Conservation (phyloP, 306 rosid genomes). For the Glycine soja region DNA sequence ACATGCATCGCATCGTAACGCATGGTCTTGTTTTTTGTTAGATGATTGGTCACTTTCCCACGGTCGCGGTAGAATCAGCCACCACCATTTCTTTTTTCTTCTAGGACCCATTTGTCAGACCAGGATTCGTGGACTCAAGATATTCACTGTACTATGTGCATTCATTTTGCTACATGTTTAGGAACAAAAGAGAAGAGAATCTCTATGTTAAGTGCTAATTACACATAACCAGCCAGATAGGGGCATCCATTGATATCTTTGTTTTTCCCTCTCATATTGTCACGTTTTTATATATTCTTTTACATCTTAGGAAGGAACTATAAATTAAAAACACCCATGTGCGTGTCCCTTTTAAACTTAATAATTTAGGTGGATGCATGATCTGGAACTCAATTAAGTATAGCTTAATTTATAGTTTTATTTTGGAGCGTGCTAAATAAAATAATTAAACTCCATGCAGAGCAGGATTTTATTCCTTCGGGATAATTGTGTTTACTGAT, state of each 20-base stretch:
- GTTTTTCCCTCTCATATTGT: background rate
- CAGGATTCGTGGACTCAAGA: background rate
- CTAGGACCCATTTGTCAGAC: slow-evolving; percentile 5
- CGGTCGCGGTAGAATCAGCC: background rate
- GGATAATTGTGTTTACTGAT: background rate
- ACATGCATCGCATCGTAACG: no score
- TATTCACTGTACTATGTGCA: background rate
- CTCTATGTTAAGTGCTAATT: background rate
- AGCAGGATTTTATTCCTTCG: background rate
- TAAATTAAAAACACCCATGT: background rate
- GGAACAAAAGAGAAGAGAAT: slow-evolving; percentile 2
- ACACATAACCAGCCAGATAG: background rate
- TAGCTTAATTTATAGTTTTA: background rate
- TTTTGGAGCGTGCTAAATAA: background rate
- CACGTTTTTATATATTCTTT: background rate
- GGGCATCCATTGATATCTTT: background rate
- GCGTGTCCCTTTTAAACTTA: background rate
- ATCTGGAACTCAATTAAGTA: background rate
- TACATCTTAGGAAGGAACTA: background rate
- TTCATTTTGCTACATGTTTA: slow-evolving; percentile 4
- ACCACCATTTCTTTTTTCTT: background rate
- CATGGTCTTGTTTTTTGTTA: no score
- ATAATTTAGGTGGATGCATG: background rate
- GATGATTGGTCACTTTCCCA: slow-evolving; percentile 20
- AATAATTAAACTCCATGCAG: background rate